Base-by-base conservation (phyloP, 805 yeast genomes). In the Saturnispora silvae region DNA sequence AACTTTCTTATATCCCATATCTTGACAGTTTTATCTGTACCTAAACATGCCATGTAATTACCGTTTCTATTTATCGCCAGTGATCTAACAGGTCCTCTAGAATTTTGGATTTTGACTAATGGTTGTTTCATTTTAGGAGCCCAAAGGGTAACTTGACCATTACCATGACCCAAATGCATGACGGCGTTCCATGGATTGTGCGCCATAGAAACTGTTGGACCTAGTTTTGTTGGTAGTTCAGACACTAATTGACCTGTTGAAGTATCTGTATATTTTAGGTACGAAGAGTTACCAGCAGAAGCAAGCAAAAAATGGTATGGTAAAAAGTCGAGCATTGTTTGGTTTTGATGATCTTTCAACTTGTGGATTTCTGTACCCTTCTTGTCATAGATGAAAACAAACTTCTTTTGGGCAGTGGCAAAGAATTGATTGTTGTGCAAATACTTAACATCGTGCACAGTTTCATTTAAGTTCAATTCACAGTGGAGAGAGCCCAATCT, bases 131-230 rank as follows among this genome's bases (percentile, higher is more conserved):
- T 77, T 34, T 77, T 73, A 5, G 98, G 98, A 0, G 96, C 72
- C 97, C 97, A 92, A 32, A 92, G 61, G 0, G 96, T 71, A 0
- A 92, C 95, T 6, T 85, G 78, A 42, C 98, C 98, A 52, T 84
- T 89, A 8, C 81, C 72, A 54, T 87, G 96, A 24, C 98, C 98
- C 40, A 86, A 67, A 56, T 92, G 94, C 64, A 87, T 75, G 13
- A 89, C 82, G 0, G 96, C 98, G 55, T 92, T 92, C 81, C 94
- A 85, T 3, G 95, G 95, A 54, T 89, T 92, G 49, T 83, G 95
- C 35, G 79, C 65, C 86, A 89, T 75, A 5, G 89, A 70, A 33
- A 78, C 77, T 0, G 95, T 81, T 15, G 97, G 94, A 1, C 98
- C 98, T 45, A 83, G 59, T 56, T 81, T 85, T 7, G 96, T 86